Evolutionary conservation across 257 asterid genomes (phyloP), one percentile per base, ranked within the genome.

Genomic region (Asclepias syriaca): DNA sequence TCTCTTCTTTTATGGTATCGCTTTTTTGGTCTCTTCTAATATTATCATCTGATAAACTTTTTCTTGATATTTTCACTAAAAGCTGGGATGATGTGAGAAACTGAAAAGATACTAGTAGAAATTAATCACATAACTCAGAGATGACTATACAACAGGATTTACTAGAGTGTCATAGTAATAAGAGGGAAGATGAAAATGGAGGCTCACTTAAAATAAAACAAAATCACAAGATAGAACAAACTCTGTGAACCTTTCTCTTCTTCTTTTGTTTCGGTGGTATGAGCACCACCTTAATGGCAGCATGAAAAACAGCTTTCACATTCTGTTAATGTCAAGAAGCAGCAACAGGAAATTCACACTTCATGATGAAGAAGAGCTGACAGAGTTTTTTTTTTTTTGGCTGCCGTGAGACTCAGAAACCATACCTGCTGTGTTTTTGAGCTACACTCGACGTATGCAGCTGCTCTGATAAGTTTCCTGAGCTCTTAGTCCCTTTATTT

Each of bases 401-500:
- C 55, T 32, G 10, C 27, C 60, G 57, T 5, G 60, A 59, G 51
- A 22, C 12, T 56, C 29, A 63, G 27, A 46, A 48, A 57, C 48
- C n/a, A 69, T 21, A 86, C 97, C 95, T 88, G 96, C 73, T 88
- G 96, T 7, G 96, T 81, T 81, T 88, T 90, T 4, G 97, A 88
- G 77, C 97, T 90, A 48, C 98, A 93, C 79, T 93, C 98, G 32
- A 93, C 75, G 78, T 89, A 93, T 55, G 93, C 86, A 59, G 87
- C 73, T 49, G 96, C 97, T 24, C 96, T 93, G 76, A 88, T 90
- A 81, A 79, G 48, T 83, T 86, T 90, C 85, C 72, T 90, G 66
- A 93, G 90, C 86, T 90, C 95, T 76, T 86, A 24, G 97, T 27
- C 97, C 98, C 97, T 93, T 80, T 60, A 21, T 43, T 43, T 8